These are phyloP conservation scores for Nicotiana tabacum DNA, from an alignment of 257 asterid genomes.

Conservation along the genomic window DNA sequence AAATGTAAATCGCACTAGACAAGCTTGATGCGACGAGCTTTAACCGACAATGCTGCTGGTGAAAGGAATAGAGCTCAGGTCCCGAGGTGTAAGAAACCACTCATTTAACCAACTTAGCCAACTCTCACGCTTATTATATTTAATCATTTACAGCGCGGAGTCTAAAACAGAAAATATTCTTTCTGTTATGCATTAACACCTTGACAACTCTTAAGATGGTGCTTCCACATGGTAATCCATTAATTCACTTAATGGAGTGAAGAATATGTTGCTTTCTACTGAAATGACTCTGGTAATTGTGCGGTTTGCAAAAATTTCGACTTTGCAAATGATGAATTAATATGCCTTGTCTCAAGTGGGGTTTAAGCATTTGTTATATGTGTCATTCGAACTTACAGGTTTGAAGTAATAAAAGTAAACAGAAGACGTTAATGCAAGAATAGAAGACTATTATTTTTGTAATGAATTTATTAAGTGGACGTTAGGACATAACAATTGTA, in stretches of 20 bases:
- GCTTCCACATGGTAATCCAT: conserved; percentile 9
- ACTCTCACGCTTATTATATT: not conserved
- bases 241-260: not conserved
- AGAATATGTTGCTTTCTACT: not conserved
- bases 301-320: not conserved
- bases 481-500: too few relatives aligned
- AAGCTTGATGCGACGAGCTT: too few relatives aligned
- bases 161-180: not conserved
- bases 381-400: too few relatives aligned
- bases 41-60: too few relatives aligned
- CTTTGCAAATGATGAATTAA: not conserved
- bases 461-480: too few relatives aligned
- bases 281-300: not conserved
- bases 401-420: too few relatives aligned
- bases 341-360: not conserved
- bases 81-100: too few relatives aligned
- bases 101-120: too few relatives aligned
- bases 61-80: too few relatives aligned
- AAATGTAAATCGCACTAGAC: too few relatives aligned
- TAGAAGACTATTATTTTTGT: too few relatives aligned
- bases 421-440: not conserved
- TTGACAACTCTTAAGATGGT: not conserved
- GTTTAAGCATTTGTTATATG: too few relatives aligned
- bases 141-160: not conserved
- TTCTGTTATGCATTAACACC: not conserved